Percentiles rank a stretch among this genome's conserved stretches.
phyloP scores from a whole-genome alignment of 1,139 yeast species.

The Blastobotrys ciferrii region DNA sequence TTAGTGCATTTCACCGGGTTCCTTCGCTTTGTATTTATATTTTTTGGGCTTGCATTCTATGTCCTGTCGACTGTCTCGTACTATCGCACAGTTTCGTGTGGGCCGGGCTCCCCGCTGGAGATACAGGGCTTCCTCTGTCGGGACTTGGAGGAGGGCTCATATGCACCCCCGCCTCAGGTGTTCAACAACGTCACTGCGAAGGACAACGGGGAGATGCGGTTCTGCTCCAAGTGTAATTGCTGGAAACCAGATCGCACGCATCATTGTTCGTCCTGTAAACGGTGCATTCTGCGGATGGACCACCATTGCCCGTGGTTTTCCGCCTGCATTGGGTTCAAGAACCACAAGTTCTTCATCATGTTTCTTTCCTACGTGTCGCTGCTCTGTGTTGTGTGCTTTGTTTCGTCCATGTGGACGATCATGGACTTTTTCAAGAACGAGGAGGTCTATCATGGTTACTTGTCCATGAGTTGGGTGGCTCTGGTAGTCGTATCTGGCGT shows the following conservation, averaged over 20 bases:
- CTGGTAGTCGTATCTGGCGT: conserved; percentile 59
- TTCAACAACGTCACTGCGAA: conserved; percentile 41
- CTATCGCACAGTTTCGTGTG: conserved; percentile 50
- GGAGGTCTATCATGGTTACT: conserved; percentile 33
- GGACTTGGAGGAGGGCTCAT: conserved; percentile 26
- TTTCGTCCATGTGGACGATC: conserved; percentile 44
- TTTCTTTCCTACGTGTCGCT: conserved; percentile 58
- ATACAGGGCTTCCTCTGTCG: conserved; percentile 26
- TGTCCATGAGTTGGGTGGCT: conserved; percentile 61
- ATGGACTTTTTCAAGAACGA: conserved; percentile 52
- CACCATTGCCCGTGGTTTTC: conserved; percentile 99
- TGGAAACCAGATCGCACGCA: conserved; percentile 88
- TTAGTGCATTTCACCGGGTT: conserved; percentile 29
- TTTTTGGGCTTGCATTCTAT: conserved; percentile 30
- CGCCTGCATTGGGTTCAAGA: conserved; percentile 76
- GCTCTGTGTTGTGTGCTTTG: conserved; percentile 46
- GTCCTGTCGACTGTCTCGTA: conserved; percentile 45
- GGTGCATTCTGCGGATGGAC: conserved; percentile 45
- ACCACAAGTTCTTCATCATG: conserved; percentile 78
- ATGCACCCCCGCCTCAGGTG: conserved; percentile 37
- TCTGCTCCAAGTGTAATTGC: conserved; percentile 68
- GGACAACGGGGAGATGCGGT: conserved; percentile 51
- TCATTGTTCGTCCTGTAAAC: conserved; percentile 41
- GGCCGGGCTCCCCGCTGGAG: conserved; percentile 53
- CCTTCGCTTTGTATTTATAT: conserved; percentile 22